Conservation (phyloP, 1,284 basidiomycete species). For the Pseudozyma thailandica region DNA sequence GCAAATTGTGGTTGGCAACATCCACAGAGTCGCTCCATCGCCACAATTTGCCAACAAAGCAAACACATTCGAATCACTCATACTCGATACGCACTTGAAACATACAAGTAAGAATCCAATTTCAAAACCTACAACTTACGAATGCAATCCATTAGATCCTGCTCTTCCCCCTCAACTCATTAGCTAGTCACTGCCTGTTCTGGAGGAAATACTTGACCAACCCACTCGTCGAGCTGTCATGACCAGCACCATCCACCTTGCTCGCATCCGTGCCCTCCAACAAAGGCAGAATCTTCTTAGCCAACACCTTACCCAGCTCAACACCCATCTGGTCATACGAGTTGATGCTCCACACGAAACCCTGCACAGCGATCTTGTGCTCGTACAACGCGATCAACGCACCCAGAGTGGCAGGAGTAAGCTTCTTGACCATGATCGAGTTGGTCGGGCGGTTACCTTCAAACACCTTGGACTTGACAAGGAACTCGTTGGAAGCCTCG, state of each 20-base stretch:
- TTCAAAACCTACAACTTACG: background rate
- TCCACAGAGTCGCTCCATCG: too few relatives aligned
- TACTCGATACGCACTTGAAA: too few relatives aligned
- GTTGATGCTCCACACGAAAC: conserved; percentile 97
- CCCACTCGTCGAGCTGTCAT: conserved; percentile 78
- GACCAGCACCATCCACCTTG: conserved; percentile 77
- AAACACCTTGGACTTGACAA: conserved; percentile 97
- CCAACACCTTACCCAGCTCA: conserved; percentile 86
- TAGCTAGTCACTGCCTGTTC: conserved; percentile 47
- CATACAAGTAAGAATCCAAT: background rate
- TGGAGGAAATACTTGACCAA: conserved; percentile 61
- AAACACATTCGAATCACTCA: too few relatives aligned
- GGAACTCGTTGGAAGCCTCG: conserved; percentile 79
- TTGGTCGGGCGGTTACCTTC: conserved; percentile 97
- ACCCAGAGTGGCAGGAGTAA: conserved; percentile 90
- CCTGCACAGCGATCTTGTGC: conserved; percentile 99
- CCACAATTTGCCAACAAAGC: too few relatives aligned
- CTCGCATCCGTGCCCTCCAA: conserved; percentile 76
- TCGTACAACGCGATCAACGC: conserved; percentile 92
- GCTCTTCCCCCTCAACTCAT: background rate
- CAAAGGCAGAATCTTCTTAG: conserved; percentile 92
- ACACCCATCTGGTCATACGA: conserved; percentile 78
- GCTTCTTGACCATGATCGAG: conserved; percentile 90
- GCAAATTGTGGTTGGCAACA: too few relatives aligned
- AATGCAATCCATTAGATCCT: too few relatives aligned